Base-by-base conservation (phyloP, 1,284 basidiomycete species). In the Spongispora temasekensis region DNA sequence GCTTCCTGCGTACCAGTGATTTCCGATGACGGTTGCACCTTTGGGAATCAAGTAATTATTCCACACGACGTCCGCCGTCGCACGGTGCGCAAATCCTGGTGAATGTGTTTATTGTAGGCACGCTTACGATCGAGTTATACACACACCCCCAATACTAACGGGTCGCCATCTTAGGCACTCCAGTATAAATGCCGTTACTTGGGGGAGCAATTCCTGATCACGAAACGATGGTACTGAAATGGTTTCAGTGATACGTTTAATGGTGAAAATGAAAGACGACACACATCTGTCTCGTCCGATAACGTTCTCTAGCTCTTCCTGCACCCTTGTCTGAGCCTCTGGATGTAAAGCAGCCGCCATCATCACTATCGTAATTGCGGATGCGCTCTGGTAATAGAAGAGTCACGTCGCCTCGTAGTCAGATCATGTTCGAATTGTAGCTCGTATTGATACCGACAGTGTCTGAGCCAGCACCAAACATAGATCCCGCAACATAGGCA, bases 41-140 rank as follows among this genome's bases (percentile, higher is more conserved):
- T 78, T 78, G 1, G 87, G 87, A 53, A 89, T 89, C 12, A 80
- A 65, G 57, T 85, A 85, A 32, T 77, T 74, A 48, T 80, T 73
- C 82, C 83, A 89, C 21, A 82, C 66, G 30, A 89, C 78, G 57
- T 88, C 85, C 59, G 81, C 80, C 1, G 82, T 87, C 0, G 85
- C 80, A 48, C 81, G 79, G 61, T 87, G 85, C 4, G 83, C 63
- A 73, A 63, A 84, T 79, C 8, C 84, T 83, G 27, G n/a, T 78
- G 34, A 15, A 23, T 28, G 12, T 13, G 6, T 58, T 13, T 7
- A 30, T 2, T 8, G 23, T 23, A 12, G 51, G 5, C 17, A 13
- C 2, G 9, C 52, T 13, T n/a, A n/a, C 13, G 30, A 17, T 13
- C 27, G 2, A 27, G 12, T 3, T 9, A 30, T 19, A 8, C 30